Evolutionary conservation across 176 grass and related monocot species (phyloP), one percentile per base, ranked within the genome.

Genomic region (Carex scoparia): DNA sequence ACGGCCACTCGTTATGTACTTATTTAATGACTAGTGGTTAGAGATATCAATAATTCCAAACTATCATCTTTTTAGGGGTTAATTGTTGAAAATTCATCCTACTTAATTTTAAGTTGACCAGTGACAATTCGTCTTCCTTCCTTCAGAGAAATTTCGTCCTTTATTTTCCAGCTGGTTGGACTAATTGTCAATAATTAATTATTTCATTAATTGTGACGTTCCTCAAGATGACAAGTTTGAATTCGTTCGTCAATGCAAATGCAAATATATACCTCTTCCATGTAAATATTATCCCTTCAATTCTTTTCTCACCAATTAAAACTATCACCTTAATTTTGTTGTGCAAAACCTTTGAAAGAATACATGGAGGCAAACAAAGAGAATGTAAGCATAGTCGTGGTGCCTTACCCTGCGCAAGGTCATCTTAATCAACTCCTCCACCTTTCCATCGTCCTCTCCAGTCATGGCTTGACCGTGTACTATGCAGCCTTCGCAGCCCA

Each of bases 401-500:
- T 95, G 57, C 90, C 93, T 63, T 84, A 84, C 71, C 88, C 90
- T 18, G 79, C 89, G 37, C 93, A 95, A 79, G 91, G 93, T 48
- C 93, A 95, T 87, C 89, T 95, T 56, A 92, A 92, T 79, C 93
- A 92, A 78, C 73, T 92, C 1, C 90, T 92, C 28, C 88, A 95
- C 85, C 61, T 95, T 1, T 92, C 93, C 30, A 84, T 95, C 28
- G 73, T 91, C 65, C 90, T 95, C 28, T 89, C 88, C 0, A 16
- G 76, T 30, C 80, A 79, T 3, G 87, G 89, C 23, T 53, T 93
- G 64, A 3, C 87, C 53, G 91, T 97, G 55, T 87, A 91, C 87
- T 93, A 87, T 80, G 87, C 89, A 10, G 88, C 91, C 80, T 58
- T 89, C 18, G 67, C 79, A 73, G 69, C 87, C 63, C 94, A 93